These are phyloP conservation scores for Saccharomycopsis fodiens DNA, from an alignment of 805 yeast genomes.

Conservation along the genomic window DNA sequence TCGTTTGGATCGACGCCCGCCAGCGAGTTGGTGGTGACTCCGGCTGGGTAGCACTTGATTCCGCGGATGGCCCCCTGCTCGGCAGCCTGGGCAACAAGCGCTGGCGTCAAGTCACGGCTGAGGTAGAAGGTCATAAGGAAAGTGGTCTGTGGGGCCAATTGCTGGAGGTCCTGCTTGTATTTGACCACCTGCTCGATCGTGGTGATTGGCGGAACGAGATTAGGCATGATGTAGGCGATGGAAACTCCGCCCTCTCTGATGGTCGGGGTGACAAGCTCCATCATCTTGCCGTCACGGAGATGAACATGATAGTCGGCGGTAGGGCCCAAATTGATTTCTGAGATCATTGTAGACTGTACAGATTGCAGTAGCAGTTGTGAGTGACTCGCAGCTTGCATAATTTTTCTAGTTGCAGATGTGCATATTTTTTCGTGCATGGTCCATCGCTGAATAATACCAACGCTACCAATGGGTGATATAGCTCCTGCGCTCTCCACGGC, in stretches of 20 bases:
- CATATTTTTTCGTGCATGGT: neutral
- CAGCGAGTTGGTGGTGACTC: slow-evolving; percentile 94
- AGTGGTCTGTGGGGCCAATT: slow-evolving; percentile 71
- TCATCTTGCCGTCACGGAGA: slow-evolving; percentile 89
- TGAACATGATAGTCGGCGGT: slow-evolving; percentile 96
- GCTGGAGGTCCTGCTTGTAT: slow-evolving; percentile 58
- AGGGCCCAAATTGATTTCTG: slow-evolving; percentile 47
- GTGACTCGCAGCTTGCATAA: too few relatives aligned
- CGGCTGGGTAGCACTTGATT: slow-evolving; percentile 96
- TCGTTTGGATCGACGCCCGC: slow-evolving; percentile 93
- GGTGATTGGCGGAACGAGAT: slow-evolving; percentile 85
- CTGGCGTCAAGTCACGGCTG: slow-evolving; percentile 75
- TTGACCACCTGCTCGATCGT: slow-evolving; percentile 62
- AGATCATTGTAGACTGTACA: neutral
- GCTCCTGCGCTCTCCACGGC: slow-evolving; percentile 44
- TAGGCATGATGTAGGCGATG: slow-evolving; percentile 94
- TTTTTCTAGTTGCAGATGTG: too few relatives aligned
- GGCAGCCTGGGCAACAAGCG: slow-evolving; percentile 74
- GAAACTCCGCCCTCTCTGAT: slow-evolving; percentile 87
- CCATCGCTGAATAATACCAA: neutral
- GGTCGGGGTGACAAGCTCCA: slow-evolving; percentile 85
- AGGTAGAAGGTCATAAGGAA: slow-evolving; percentile 89
- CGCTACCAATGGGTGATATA: neutral
- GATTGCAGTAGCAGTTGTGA: neutral
- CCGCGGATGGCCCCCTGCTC: slow-evolving; percentile 63